Percentiles rank a stretch among this genome's conserved stretches.
These are phyloP conservation scores for Nemophila menziesii DNA, from an alignment of 257 asterid genomes.

Conservation along the genomic window DNA sequence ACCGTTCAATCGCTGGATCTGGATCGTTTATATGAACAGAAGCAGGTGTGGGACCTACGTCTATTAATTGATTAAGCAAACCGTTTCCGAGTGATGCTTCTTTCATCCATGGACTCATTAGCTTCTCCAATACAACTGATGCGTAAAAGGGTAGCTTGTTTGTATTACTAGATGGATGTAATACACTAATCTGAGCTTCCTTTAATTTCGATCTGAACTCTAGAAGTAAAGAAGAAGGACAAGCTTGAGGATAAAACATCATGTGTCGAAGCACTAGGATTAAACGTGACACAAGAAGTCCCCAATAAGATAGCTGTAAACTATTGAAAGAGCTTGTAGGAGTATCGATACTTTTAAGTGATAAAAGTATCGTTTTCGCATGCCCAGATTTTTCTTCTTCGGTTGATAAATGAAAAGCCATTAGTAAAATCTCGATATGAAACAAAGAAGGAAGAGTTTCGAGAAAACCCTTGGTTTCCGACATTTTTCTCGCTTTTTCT, in stretches of 20 bases:
- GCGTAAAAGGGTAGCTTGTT: constrained; percentile 61
- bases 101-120: constrained; percentile 24
- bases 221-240: constrained; percentile 64
- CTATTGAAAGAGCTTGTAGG: constrained; percentile 39
- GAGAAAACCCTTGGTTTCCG: constrained; percentile 50
- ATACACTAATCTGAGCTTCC: constrained; percentile 35
- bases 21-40: constrained; percentile 38
- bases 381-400: constrained; percentile 51
- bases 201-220: constrained; percentile 71
- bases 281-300: constrained; percentile 68
- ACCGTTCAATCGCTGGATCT: constrained; percentile 27
- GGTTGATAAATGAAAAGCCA: constrained; percentile 76
- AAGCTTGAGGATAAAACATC: constrained; percentile 51
- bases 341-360: constrained; percentile 36
- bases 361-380: constrained; percentile 41
- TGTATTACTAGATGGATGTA: constrained; percentile 21
- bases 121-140: constrained; percentile 45
- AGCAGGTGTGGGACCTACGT: constrained; percentile 61
- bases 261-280: constrained; percentile 84
- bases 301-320: constrained; percentile 76
- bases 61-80: constrained; percentile 71
- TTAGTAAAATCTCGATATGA: constrained; percentile 72
- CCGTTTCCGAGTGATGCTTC: constrained; percentile 28
- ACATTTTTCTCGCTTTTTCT: constrained; percentile 44
- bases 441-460: constrained; percentile 70